Percentiles rank a stretch among this genome's conserved stretches.
These are phyloP conservation scores for Margaritispora aquatica DNA, from an alignment of 495 filamentous ascomycete genomes.

Conservation along the genomic window DNA sequence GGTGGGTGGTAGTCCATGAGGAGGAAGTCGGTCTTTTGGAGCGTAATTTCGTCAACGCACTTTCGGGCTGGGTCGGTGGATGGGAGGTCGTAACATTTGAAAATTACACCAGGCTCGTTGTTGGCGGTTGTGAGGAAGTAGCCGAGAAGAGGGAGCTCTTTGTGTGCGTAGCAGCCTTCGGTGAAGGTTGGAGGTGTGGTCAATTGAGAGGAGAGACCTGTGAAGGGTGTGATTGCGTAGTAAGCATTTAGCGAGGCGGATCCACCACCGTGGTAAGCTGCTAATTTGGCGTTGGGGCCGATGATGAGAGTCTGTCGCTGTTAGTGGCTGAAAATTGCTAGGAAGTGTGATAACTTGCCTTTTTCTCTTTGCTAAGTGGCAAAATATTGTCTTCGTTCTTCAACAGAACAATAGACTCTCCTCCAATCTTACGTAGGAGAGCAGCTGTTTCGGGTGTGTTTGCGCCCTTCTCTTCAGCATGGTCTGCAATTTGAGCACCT, in stretches of 20 bases:
- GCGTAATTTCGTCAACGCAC: conserved; percentile 46
- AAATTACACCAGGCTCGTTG: conserved; percentile 47
- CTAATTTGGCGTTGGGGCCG: conserved; percentile 68
- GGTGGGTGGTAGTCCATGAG: conserved; percentile 59
- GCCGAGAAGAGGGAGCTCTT: conserved; percentile 51
- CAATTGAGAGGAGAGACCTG: conserved; percentile 52
- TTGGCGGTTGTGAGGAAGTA: conserved; percentile 40
- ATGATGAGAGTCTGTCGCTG: conserved; percentile 36
- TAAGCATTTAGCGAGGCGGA: conserved; percentile 62
- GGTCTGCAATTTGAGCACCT: conserved; percentile 45
- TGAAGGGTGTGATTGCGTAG: conserved; percentile 62
- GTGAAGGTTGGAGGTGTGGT: conserved; percentile 37
- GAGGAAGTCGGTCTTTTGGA: conserved; percentile 48
- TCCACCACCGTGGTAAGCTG: conserved; percentile 64
- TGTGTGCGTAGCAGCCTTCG: conserved; percentile 54
- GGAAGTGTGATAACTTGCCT: conserved; percentile 25
- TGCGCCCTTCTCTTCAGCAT: conserved; percentile 34
- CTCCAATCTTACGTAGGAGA: conserved; percentile 56
- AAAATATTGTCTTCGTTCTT: conserved; percentile 65
- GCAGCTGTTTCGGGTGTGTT: conserved; percentile 39
- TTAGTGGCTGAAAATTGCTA: conserved; percentile 11
- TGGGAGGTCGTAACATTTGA: conserved; percentile 55
- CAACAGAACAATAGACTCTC: conserved; percentile 64
- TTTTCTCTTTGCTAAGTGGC: conserved; percentile 58
- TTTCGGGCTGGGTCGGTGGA: conserved; percentile 37